These are phyloP conservation scores for Exophiala dermatitidis DNA, from an alignment of 2,329 filamentous ascomycete genomes.

Conservation along the genomic window DNA sequence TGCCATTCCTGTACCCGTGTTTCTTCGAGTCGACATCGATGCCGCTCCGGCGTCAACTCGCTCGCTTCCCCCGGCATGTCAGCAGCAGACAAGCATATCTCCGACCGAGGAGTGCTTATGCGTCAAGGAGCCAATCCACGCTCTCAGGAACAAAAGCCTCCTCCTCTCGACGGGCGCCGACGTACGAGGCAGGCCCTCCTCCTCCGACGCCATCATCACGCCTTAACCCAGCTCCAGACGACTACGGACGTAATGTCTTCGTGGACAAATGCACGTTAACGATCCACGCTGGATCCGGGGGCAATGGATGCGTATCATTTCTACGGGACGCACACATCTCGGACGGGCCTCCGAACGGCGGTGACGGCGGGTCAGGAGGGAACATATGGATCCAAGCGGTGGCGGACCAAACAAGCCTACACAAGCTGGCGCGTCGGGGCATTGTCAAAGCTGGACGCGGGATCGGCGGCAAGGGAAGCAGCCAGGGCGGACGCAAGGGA, in stretches of 20 bases:
- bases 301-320: slow-evolving; percentile 91
- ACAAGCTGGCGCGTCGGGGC: slow-evolving; percentile 76
- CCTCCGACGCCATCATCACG: slow-evolving; percentile 36
- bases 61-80: not conserved
- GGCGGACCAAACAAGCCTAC: slow-evolving; percentile 81
- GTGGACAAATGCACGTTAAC: slow-evolving; percentile 76
- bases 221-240: slow-evolving; percentile 73
- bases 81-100: not conserved
- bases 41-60: not conserved
- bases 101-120: not conserved
- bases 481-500: slow-evolving; percentile 62
- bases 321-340: slow-evolving; percentile 82
- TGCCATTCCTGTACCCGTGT: slow-evolving; percentile 5
- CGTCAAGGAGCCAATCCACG: not conserved
- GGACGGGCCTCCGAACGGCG: slow-evolving; percentile 87
- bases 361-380: slow-evolving; percentile 85
- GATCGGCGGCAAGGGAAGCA: slow-evolving; percentile 43
- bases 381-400: slow-evolving; percentile 93
- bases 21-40: not conserved
- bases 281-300: slow-evolving; percentile 71
- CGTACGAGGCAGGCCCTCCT: slow-evolving; percentile 12
- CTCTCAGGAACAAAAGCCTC: slow-evolving; percentile 22
- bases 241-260: slow-evolving; percentile 77
- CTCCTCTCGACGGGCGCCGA: slow-evolving; percentile 12
- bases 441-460: slow-evolving; percentile 46